Percentiles rank a stretch among this genome's conserved stretches.
phyloP scores from a whole-genome alignment of 1,284 basidiomycete genomes.

The Sanghuangporus sanghuang region DNA sequence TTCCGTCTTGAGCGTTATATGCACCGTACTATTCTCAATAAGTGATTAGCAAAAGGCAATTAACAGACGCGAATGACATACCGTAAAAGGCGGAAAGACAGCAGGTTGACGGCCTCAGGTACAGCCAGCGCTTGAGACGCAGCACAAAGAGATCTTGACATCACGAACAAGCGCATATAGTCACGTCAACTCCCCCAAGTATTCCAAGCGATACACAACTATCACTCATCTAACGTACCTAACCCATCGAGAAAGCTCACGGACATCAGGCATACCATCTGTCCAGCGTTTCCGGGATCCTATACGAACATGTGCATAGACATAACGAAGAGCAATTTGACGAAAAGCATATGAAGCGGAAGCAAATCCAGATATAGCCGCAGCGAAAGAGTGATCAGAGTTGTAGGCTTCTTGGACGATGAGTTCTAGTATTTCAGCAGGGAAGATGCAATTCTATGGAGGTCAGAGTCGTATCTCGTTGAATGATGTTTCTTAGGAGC shows the following conservation, averaged over 20 bases:
- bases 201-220: background rate
- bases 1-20: slow-evolving; percentile 11
- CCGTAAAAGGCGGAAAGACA: slow-evolving; percentile 12
- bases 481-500: background rate
- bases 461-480: background rate
- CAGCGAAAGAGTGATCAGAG: slow-evolving; percentile 4
- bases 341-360: slow-evolving; percentile 14
- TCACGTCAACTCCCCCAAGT: background rate
- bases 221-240: background rate
- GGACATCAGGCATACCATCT: slow-evolving; percentile 13
- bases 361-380: slow-evolving; percentile 16
- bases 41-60: background rate
- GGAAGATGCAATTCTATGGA: slow-evolving; percentile 9
- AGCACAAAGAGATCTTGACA: slow-evolving; percentile 6
- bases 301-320: slow-evolving; percentile 11
- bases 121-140: slow-evolving; percentile 9
- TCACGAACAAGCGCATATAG: background rate
- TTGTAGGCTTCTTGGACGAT: slow-evolving; percentile 5
- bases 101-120: slow-evolving; percentile 6
- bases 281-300: slow-evolving; percentile 10
- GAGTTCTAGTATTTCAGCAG: slow-evolving; percentile 17
- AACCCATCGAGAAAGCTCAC: slow-evolving; percentile 5
- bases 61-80: background rate
- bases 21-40: background rate
- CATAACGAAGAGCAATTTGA: slow-evolving; percentile 12